phyloP scores from a whole-genome alignment of 768 basidiomycete species.

The Tylopilus plumbeoviolaceoides region DNA sequence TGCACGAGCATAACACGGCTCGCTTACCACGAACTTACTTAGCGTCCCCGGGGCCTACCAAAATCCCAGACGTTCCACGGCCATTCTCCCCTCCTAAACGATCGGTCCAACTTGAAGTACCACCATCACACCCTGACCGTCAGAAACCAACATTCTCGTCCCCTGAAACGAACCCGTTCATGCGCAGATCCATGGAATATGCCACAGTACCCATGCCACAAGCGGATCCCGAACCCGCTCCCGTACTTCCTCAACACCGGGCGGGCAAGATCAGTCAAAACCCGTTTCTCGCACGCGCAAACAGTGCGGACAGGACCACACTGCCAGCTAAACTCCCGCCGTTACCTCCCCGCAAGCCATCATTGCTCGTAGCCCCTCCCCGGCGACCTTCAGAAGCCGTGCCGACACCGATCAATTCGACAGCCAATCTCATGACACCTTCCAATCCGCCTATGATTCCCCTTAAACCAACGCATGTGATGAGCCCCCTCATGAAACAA shows the following conservation, averaged over 20 bases:
- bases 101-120: slow-evolving; percentile 18
- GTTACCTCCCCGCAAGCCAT: slow-evolving; percentile 36
- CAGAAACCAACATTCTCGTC: slow-evolving; percentile 22
- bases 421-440: not conserved
- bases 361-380: slow-evolving; percentile 9
- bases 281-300: slow-evolving; percentile 28
- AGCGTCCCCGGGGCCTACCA: slow-evolving; percentile 20
- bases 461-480: slow-evolving; percentile 40
- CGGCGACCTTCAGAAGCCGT: slow-evolving; percentile 22
- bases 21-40: slow-evolving; percentile 8
- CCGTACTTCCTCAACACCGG: slow-evolving; percentile 12
- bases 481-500: slow-evolving; percentile 67
- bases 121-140: slow-evolving; percentile 28
- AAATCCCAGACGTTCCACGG: slow-evolving; percentile 1
- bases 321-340: slow-evolving; percentile 23
- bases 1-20: not conserved
- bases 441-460: slow-evolving; percentile 21
- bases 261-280: slow-evolving; percentile 26
- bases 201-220: not conserved
- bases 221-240: slow-evolving; percentile 5
- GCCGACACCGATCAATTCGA: slow-evolving; percentile 2
- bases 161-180: slow-evolving; percentile 29
- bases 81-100: slow-evolving; percentile 23
- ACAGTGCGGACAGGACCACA: slow-evolving; percentile 7
- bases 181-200: slow-evolving; percentile 21